phyloP scores from a whole-genome alignment of 2,329 filamentous ascomycete species.

The Pseudocercospora vitis region DNA sequence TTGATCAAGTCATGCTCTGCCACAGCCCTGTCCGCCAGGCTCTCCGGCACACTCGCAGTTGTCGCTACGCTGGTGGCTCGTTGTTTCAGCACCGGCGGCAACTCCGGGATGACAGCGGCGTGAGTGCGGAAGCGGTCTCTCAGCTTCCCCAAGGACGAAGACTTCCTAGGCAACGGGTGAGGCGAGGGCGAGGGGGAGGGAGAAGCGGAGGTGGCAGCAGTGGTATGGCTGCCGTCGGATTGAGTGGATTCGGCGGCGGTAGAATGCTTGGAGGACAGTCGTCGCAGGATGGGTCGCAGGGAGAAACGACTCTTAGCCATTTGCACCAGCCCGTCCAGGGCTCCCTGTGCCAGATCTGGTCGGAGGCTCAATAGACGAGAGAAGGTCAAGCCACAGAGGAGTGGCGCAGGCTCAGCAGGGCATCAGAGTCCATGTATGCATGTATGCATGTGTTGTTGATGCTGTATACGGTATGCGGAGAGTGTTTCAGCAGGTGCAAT shows the following conservation, averaged over 20 bases:
- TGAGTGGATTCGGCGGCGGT: conserved; percentile 23
- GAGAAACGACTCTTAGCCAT: conserved; percentile 31
- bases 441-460: too few species aligned
- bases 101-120: conserved; percentile 19
- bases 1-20: not conserved
- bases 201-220: conserved; percentile 19
- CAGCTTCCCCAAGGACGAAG: conserved; percentile 27
- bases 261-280: conserved; percentile 26
- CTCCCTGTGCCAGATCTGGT: too few species aligned
- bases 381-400: too few species aligned
- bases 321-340: too few species aligned
- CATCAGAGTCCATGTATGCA: not conserved
- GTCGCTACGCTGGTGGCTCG: not conserved
- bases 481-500: too few species aligned
- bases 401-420: too few species aligned
- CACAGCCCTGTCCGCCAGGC: not conserved
- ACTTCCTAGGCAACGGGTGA: conserved; percentile 15
- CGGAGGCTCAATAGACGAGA: too few species aligned
- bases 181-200: conserved; percentile 20
- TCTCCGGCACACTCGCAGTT: not conserved
- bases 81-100: conserved; percentile 21
- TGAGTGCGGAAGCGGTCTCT: conserved; percentile 25
- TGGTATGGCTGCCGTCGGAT: conserved; percentile 23
- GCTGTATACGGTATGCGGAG: too few species aligned
- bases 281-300: conserved; percentile 28